Percentiles rank a stretch among this genome's conserved stretches.
These are phyloP conservation scores for Metschnikowia henanensis DNA, from an alignment of 805 yeast species.

Conservation along the genomic window DNA sequence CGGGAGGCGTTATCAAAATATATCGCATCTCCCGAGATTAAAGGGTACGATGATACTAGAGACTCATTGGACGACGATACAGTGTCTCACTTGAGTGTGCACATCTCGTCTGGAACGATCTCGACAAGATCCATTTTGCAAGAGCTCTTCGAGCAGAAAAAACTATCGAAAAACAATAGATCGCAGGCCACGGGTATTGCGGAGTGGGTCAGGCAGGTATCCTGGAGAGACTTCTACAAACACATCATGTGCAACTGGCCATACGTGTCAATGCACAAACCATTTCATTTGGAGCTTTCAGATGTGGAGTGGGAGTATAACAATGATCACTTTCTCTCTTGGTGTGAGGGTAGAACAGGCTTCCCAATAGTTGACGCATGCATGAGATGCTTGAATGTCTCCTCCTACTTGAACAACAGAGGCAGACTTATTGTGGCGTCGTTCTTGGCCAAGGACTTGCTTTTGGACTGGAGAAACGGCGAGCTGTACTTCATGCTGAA, in stretches of 20 bases:
- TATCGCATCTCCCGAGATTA: conserved; percentile 24
- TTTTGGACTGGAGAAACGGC: conserved; percentile 57
- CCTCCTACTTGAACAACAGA: conserved; percentile 56
- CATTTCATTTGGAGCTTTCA: conserved; percentile 44
- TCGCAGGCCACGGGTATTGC: conserved; percentile 35
- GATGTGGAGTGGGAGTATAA: conserved; percentile 46
- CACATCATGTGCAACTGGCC: conserved; percentile 53
- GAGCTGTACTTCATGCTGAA: conserved; percentile 50
- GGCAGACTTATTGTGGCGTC: conserved; percentile 55
- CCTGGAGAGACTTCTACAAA: conserved; percentile 59
- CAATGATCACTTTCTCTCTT: conserved; percentile 39
- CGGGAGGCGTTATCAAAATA: conserved; percentile 19
- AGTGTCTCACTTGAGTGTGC: conserved; percentile 45
- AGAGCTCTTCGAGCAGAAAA: conserved; percentile 25
- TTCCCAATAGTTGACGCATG: conserved; percentile 58
- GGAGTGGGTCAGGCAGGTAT: conserved; percentile 52
- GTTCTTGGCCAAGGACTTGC: conserved; percentile 49
- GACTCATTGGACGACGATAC: conserved; percentile 29
- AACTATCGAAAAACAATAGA: conserved; percentile 22
- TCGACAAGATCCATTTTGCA: conserved; percentile 41
- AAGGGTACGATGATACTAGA: conserved; percentile 32
- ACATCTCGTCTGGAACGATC: conserved; percentile 47
- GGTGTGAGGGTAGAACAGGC: conserved; percentile 58
- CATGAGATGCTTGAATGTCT: conserved; percentile 51
- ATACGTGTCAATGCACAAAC: conserved; percentile 48